Evolutionary conservation across 352 stramenopile genomes (phyloP), one percentile per base, ranked within the genome.

Genomic region (Thalassiosira gravida): DNA sequence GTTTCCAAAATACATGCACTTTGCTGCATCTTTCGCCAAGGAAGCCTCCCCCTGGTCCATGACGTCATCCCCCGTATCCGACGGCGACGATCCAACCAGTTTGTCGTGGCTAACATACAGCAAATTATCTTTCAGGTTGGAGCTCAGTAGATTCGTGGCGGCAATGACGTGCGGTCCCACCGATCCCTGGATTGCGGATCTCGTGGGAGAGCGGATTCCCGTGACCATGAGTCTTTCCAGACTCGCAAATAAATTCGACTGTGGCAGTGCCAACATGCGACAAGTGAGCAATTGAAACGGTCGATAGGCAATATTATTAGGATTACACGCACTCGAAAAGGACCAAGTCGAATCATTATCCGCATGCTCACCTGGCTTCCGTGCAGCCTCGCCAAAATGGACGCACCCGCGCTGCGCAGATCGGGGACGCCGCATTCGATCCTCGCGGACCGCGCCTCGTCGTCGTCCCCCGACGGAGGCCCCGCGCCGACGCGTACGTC

Each of bases 1-100:
- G 66, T 78, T 90, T 42, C 88, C 88, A 44, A 91, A 70, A 67
- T 92, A 94, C 80, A 94, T 92, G 42, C 75, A 85, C 24, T 62
- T 83, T 11, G 63, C 62, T 44, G 76, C 81, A 58, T 83, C 65
- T 13, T 74, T 77, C 1, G 57, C 57, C 0, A 63, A 44, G 25
- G 39, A 37, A 13, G 52, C 6, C 20, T 67, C 47, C 27, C 25
- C 56, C 14, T 59, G 61, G 39, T 44, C 55, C 11, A 44, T 29
- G 14, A 29, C 66, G 25, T 44, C 65, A 61, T 74, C 50, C 16
- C 18, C 18, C 2, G 11, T 8, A 58, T 58, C 22, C 46, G 14
- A 6, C 46, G 14, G 16, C 14, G 14, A 25, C 20, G 3, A 5
- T 6, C 46, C 46, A 18, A 8, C 46, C 6, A 25, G 7, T 20